phyloP scores from a whole-genome alignment of 768 basidiomycete genomes.

The Pleurotus tuoliensis region DNA sequence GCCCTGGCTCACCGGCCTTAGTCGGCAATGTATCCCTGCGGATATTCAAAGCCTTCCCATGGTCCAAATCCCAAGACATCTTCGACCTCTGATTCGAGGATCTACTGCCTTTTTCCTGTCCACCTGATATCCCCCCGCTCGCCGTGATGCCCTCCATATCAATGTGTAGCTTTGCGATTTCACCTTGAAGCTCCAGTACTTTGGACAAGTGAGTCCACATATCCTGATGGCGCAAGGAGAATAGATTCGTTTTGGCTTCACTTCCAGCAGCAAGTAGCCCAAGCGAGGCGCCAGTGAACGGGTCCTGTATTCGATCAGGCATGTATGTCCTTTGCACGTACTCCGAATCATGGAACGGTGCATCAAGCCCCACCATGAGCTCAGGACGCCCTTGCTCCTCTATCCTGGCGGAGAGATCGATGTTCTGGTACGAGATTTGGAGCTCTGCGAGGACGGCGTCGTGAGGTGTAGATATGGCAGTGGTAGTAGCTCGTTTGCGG shows the following conservation, averaged over 20 bases:
- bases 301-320: conserved; percentile 32
- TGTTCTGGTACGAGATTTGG: conserved; percentile 22
- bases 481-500: conserved; percentile 1
- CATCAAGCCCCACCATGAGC: neutral
- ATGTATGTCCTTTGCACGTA: conserved; percentile 2
- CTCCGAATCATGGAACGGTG: conserved; percentile 1
- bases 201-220: conserved; percentile 66
- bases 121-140: conserved; percentile 29
- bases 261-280: conserved; percentile 27
- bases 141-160: conserved; percentile 69
- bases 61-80: conserved; percentile 7
- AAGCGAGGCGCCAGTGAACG: conserved; percentile 42
- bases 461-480: conserved; percentile 50
- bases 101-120: conserved; percentile 22
- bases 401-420: conserved; percentile 12
- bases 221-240: conserved; percentile 36
- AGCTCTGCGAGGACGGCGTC: conserved; percentile 59
- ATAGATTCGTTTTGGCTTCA: conserved; percentile 15
- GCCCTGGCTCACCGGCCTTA: conserved; percentile 12
- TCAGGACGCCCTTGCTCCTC: neutral
- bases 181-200: conserved; percentile 69
- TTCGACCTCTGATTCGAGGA: conserved; percentile 11
- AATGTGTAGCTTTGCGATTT: conserved; percentile 68
- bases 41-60: neutral
- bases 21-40: neutral